Base-by-base conservation (phyloP, 2,329 filamentous ascomycete species). In the Fusarium sp. region DNA sequence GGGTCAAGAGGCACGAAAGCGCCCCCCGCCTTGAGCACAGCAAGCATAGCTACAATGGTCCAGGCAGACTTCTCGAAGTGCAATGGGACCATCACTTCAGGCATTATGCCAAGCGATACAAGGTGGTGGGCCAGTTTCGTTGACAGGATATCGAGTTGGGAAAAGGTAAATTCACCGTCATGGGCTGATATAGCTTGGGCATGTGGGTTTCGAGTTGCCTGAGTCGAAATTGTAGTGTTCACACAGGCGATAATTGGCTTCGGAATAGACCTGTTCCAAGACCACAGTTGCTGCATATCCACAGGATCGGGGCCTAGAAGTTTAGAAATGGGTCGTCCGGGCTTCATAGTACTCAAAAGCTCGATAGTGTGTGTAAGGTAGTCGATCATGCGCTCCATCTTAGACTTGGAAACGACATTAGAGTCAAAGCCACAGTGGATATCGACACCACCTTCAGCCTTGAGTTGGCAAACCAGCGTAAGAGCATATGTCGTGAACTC, bases 61-160 rank as follows among this genome's bases (percentile, higher is more conserved):
- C 67, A 74, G 34, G 65, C 65, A 2, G 77, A 78, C 56, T 79
- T 80, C 15, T 62, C 57, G 24, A 68, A 60, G 46, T 56, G 63
- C 4, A 57, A 11, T 6, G 54, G 54, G 2, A 57, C 40, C 1
- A 51, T 17, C 5, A 24, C 10, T 4, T 38, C 54, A 6, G 15
- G 40, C 20, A 7, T 15, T 17, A 57, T 26, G 11, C 54, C 47
- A 21, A 8, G 17, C 10, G 47, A 39, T 15, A 8, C n/a, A 11
- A 57, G 46, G 4, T 20, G 40, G 4, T n/a, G 20, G 2, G 54
- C 47, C 17, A 51, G 9, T 7, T 8, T 32, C 6, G 14, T 45
- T 20, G 47, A 2, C 2, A 51, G 8, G 2, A 32, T 40, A 4
- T 57, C 46, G 7, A 57, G 47, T 11, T 51, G 54, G 4, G 8